A percentile compares a stretch with the other conserved stretches of the same genome.
Evolutionary conservation across 139 green algal genomes (phyloP).

Genomic region (Tetraselmis chui): DNA sequence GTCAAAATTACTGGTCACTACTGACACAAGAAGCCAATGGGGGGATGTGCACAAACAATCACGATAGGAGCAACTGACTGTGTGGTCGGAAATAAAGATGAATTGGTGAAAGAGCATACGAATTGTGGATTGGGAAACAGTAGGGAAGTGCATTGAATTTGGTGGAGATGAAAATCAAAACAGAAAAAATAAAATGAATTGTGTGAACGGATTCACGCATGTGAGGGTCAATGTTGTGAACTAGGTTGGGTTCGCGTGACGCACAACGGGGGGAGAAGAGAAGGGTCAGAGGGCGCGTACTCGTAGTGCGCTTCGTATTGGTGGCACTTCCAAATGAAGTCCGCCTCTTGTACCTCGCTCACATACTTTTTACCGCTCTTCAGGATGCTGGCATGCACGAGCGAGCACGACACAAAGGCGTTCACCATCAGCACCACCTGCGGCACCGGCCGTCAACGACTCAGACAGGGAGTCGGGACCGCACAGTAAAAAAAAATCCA

Average conservation of each 20-base stretch:
- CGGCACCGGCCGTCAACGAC: not conserved
- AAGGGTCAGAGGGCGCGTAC: not conserved
- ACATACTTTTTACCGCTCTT: conserved; percentile 32
- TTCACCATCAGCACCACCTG: conserved; percentile 27
- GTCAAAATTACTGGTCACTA: too few relatives aligned
- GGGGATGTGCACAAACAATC: too few relatives aligned
- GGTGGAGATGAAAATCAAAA: too few relatives aligned
- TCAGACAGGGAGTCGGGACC: not conserved
- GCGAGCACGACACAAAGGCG: conserved; percentile 20
- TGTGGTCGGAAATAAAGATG: too few relatives aligned
- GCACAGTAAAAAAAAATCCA: too few relatives aligned
- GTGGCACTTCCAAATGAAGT: conserved; percentile 22
- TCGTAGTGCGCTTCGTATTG: not conserved
- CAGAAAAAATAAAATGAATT: too few relatives aligned
- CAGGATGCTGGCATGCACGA: conserved; percentile 31
- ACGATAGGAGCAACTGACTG: too few relatives aligned
- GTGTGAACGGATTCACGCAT: too few relatives aligned
- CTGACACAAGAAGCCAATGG: too few relatives aligned
- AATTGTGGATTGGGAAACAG: too few relatives aligned
- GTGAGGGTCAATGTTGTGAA: not conserved
- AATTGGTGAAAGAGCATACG: too few relatives aligned
- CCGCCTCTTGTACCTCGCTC: conserved; percentile 31
- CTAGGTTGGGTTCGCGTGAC: not conserved
- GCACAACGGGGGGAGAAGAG: not conserved
- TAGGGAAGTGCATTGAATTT: too few relatives aligned